Conservation (phyloP, 305 asterid genomes). For the Solanum hybrid region DNA sequence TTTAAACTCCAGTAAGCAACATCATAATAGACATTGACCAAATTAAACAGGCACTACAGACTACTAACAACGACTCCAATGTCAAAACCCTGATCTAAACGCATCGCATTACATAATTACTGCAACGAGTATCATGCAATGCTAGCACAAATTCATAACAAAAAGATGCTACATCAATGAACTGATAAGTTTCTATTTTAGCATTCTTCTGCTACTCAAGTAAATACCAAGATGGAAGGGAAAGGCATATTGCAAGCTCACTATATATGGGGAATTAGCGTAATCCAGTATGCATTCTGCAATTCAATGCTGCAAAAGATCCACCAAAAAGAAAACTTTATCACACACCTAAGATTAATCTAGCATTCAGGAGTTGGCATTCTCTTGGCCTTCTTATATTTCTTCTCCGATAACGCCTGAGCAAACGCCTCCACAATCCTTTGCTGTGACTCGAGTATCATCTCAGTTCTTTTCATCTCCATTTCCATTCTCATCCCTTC, state of each 20-base stretch:
- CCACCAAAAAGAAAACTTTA: neutral
- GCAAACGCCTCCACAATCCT: slow-evolving; percentile 71
- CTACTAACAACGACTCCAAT: neutral
- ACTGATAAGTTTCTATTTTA: neutral
- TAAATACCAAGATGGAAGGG: neutral
- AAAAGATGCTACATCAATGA: neutral
- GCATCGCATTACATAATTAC: neutral
- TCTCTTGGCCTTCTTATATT: slow-evolving; percentile 43
- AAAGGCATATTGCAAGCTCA: neutral
- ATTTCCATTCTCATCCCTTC: slow-evolving; percentile 89
- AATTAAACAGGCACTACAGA: neutral
- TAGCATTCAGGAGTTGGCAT: slow-evolving; percentile 24
- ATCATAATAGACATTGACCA: neutral
- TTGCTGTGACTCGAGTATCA: slow-evolving; percentile 78
- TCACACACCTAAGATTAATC: neutral
- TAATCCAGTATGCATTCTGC: neutral
- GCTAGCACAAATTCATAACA: neutral
- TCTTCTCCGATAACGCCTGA: slow-evolving; percentile 39
- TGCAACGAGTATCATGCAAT: neutral
- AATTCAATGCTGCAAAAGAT: neutral
- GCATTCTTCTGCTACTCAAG: neutral
- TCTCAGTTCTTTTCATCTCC: slow-evolving; percentile 90
- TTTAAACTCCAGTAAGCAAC: neutral
- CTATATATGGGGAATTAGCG: neutral
- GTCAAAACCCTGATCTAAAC: neutral